Conservation (phyloP, 2,329 filamentous ascomycete species). For the Didymella sp. region DNA sequence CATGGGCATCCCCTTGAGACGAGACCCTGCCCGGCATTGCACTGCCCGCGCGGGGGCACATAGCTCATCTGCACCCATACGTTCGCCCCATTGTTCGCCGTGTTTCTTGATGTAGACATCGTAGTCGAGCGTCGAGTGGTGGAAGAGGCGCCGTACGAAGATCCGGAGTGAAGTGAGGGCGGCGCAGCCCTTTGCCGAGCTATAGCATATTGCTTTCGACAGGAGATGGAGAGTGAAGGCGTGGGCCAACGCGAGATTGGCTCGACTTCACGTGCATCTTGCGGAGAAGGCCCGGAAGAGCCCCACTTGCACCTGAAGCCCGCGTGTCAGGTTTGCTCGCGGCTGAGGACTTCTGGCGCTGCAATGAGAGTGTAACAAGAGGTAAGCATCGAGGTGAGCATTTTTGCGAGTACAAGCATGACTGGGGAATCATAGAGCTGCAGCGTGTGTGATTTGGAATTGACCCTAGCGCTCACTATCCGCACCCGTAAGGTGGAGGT, state of each 20-base stretch:
- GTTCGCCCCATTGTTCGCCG: constrained; percentile 38
- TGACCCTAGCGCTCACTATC: background rate
- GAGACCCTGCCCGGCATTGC: constrained; percentile 58
- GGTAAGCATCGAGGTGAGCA: background rate
- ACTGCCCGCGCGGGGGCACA: constrained; percentile 58
- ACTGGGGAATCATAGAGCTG: background rate
- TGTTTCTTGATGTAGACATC: background rate
- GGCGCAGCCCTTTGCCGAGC: background rate
- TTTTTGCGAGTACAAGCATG: background rate
- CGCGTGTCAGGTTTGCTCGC: background rate
- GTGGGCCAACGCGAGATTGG: constrained; percentile 28
- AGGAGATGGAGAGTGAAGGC: background rate
- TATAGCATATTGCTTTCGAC: constrained; percentile 1
- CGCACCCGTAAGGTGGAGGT: background rate
- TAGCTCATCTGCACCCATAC: constrained; percentile 62
- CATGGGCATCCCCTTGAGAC: constrained; percentile 59
- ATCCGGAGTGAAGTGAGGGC: background rate
- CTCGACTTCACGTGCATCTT: constrained; percentile 32
- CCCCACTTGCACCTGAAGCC: constrained; percentile 12
- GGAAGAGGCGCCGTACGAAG: background rate
- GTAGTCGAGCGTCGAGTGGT: background rate
- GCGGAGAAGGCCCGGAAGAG: constrained; percentile 5
- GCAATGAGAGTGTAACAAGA: background rate
- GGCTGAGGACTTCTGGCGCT: background rate
- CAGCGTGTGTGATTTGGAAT: constrained; percentile 14